Evolutionary conservation across 495 filamentous ascomycete genomes (phyloP).

Genomic region (Tuber brumale): DNA sequence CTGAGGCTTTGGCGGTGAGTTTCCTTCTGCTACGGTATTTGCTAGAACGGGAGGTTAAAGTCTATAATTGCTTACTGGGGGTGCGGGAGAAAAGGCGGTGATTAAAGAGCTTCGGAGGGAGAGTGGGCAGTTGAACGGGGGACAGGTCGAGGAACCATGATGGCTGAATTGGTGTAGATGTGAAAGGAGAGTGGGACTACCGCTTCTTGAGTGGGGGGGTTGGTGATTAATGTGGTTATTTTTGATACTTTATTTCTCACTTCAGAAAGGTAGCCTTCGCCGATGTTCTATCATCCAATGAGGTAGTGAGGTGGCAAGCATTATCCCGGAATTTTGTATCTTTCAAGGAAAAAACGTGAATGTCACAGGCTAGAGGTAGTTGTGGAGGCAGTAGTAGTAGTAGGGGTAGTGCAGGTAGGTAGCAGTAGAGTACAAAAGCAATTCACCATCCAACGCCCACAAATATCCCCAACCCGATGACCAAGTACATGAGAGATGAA

Average conservation of each 20-base stretch:
- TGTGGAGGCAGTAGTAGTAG: too few relatives aligned
- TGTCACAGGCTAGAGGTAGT: too few relatives aligned
- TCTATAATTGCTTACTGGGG: not conserved
- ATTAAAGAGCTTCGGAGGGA: constrained; percentile 68
- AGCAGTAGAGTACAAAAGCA: not conserved
- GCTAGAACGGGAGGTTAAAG: not conserved
- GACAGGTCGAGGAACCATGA: constrained; percentile 23
- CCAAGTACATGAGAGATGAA: not conserved
- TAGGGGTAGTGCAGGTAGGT: too few relatives aligned
- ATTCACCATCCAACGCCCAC: not conserved
- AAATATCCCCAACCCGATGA: not conserved
- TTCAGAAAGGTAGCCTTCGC: not conserved
- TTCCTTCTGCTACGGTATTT: constrained; percentile 9
- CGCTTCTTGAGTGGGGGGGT: too few relatives aligned
- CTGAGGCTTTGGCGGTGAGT: constrained; percentile 85
- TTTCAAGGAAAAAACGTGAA: not conserved
- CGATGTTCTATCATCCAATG: not conserved
- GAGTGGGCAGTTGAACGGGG: constrained; percentile 44
- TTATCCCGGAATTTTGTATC: not conserved
- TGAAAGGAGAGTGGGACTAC: too few relatives aligned
- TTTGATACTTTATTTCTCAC: not conserved
- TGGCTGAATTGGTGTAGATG: not conserved
- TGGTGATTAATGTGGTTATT: not conserved
- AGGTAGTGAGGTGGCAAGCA: not conserved
- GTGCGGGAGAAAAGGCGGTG: constrained; percentile 50